Evolutionary conservation across 352 stramenopile genomes (phyloP).

Genomic region (Pythium vanterpoolii): DNA sequence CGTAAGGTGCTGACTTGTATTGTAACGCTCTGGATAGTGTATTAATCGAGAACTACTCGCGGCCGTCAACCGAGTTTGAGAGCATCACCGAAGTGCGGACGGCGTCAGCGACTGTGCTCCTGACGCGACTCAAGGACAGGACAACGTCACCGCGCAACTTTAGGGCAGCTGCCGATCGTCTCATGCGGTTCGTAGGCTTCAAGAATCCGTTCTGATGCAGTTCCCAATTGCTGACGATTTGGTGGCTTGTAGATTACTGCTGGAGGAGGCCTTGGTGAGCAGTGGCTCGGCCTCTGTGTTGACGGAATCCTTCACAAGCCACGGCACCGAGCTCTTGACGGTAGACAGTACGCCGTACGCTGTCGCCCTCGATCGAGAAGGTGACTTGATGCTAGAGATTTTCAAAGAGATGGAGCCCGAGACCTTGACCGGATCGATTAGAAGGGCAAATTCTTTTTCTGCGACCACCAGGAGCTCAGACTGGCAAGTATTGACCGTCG

Average conservation of each 20-base stretch:
- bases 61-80: slow-evolving; percentile 24
- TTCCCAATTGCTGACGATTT: not conserved
- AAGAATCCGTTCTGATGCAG: not conserved
- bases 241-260: slow-evolving; percentile 10
- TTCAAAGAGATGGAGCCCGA: slow-evolving; percentile 23
- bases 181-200: slow-evolving; percentile 3
- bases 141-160: slow-evolving; percentile 3
- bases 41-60: slow-evolving; percentile 33
- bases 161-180: slow-evolving; percentile 10
- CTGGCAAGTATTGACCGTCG: slow-evolving; percentile 18
- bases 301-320: slow-evolving; percentile 8
- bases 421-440: slow-evolving; percentile 5
- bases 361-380: slow-evolving; percentile 10
- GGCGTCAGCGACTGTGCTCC: slow-evolving; percentile 14
- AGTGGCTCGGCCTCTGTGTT: slow-evolving; percentile 6
- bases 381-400: slow-evolving; percentile 6
- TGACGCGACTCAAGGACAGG: slow-evolving; percentile 19
- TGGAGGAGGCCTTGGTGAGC: slow-evolving; percentile 25
- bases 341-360: slow-evolving; percentile 10
- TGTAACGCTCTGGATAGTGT: slow-evolving; percentile 6
- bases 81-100: slow-evolving; percentile 44
- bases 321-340: slow-evolving; percentile 1
- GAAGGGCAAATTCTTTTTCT: not conserved
- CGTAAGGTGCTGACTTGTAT: not conserved
- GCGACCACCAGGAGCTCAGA: not conserved